Evolutionary conservation across 306 rosid genomes (phyloP), one percentile per base, ranked within the genome.

Genomic region (Vigna hirtella): DNA sequence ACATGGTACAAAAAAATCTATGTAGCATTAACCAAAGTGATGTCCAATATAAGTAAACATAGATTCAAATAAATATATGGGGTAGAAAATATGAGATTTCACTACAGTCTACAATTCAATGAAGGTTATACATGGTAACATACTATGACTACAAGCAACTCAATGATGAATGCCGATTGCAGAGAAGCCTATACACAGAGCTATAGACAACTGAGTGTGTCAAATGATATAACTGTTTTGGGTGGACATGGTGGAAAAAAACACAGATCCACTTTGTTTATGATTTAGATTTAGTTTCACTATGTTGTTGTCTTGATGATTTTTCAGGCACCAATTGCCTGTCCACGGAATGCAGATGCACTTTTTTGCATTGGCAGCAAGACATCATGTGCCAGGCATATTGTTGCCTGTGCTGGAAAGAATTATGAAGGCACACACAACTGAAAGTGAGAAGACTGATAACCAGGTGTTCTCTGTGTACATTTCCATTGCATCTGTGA

Each of bases 401-500:
- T 56, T 92, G 87, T 58, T 89, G 88, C 74, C 78, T 49, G 98
- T 86, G 89, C 91, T 95, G 16, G 98, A 92, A 73, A 95, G 96
- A 34, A 93, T 95, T 57, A 95, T 95, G 85, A 89, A 95, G 68
- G 98, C 96, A 56, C 98, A 91, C n/a, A 95, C 98, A 10, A 92
- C 93, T 6, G 98, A 92, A 30, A 95, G 93, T 70, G 98, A 95
- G 89, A 95, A 88, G 15, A 95, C 98, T 14, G 98, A 89, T 66
- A 95, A 61, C 98, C 93, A 95, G 9, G 98, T 88, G 86, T 87
- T 84, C 81, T 95, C 98, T 30, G 97, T 89, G 87, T 95, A 95
- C 93, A 92, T 92, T 84, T 95, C 98, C 96, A 88, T 95, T 30
- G 98, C 98, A 66, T 92, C 98, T 0, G 96, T 88, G 86, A 95